Conservation (phyloP, 1,139 yeast genomes). For the Suhomyces bolitotheri region DNA sequence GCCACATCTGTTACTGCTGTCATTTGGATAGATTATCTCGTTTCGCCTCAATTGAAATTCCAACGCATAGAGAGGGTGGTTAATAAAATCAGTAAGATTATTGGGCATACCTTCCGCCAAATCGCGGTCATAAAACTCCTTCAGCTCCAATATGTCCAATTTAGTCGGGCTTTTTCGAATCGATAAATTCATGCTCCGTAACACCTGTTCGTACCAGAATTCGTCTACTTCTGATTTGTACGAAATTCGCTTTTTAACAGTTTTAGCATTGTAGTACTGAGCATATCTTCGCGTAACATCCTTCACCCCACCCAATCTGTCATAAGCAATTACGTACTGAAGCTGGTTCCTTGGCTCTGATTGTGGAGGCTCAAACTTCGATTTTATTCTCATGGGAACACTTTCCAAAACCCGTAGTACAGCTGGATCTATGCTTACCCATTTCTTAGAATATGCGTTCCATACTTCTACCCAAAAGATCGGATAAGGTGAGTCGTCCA, state of each 20-base stretch:
- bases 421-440: constrained; percentile 87
- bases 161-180: constrained; percentile 38
- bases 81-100: constrained; percentile 75
- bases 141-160: constrained; percentile 67
- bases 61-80: constrained; percentile 84
- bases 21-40: constrained; percentile 71
- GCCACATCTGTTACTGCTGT: constrained; percentile 62
- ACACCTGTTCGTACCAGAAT: constrained; percentile 59
- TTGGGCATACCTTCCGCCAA: constrained; percentile 86
- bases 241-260: constrained; percentile 67
- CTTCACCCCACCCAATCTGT: constrained; percentile 59
- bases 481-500: constrained; percentile 53
- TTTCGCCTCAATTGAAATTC: constrained; percentile 71
- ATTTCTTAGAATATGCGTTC: constrained; percentile 68
- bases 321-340: constrained; percentile 77
- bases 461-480: constrained; percentile 94
- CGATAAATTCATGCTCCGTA: constrained; percentile 33
- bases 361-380: constrained; percentile 76
- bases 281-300: constrained; percentile 89
- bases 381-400: constrained; percentile 56
- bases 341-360: constrained; percentile 60
- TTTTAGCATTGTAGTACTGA: constrained; percentile 67
- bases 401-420: constrained; percentile 63
- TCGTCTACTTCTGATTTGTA: constrained; percentile 56
- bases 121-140: constrained; percentile 67